A percentile compares a stretch with the other conserved stretches of the same genome.
Evolutionary conservation across 768 basidiomycete genomes (phyloP).

Genomic region (Lactarius vividus): DNA sequence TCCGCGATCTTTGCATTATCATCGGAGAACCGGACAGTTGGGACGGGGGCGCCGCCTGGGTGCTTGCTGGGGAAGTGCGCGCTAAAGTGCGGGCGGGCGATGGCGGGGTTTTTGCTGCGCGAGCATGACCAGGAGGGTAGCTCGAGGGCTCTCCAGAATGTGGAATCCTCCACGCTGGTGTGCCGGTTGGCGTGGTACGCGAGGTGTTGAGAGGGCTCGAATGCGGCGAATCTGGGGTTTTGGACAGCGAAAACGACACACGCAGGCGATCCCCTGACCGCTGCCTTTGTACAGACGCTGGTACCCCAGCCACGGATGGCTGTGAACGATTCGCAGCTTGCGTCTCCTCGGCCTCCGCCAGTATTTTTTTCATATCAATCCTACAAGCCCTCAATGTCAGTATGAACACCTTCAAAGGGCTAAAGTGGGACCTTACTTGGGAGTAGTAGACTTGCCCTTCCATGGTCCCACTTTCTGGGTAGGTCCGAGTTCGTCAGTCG

Average conservation of each 20-base stretch:
- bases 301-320: conserved; percentile 15
- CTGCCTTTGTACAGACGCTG: conserved; percentile 4
- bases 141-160: neutral
- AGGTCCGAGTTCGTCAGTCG: neutral
- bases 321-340: conserved; percentile 22
- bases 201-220: conserved; percentile 1
- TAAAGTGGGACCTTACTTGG: conserved; percentile 45
- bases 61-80: conserved; percentile 2
- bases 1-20: conserved; percentile 8
- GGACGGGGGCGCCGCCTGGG: neutral
- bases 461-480: conserved; percentile 32
- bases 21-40: neutral
- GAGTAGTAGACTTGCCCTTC: conserved; percentile 39
- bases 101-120: neutral
- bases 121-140: neutral
- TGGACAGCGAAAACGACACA: conserved; percentile 20
- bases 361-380: conserved; percentile 80
- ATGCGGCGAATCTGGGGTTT: conserved; percentile 10
- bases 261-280: conserved; percentile 19
- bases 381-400: conserved; percentile 37
- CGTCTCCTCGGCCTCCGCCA: conserved; percentile 66
- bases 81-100: neutral
- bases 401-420: neutral
- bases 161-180: neutral
- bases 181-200: neutral